phyloP scores from a whole-genome alignment of 1,139 yeast genomes.

The Suhomyces ambrosiae region DNA sequence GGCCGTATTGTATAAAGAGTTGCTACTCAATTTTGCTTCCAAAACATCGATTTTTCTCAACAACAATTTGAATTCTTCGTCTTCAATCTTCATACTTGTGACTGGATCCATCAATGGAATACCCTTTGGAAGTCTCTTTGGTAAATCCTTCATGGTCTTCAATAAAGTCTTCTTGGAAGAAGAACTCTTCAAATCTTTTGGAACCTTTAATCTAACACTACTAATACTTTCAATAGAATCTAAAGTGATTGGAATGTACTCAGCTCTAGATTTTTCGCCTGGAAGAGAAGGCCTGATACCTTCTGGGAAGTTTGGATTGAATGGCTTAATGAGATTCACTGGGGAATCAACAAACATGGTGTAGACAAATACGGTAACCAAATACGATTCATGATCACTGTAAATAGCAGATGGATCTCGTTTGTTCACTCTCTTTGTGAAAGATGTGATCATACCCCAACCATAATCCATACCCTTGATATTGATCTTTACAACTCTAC shows the following conservation, averaged over 20 bases:
- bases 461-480: constrained; percentile 72
- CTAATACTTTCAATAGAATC: constrained; percentile 75
- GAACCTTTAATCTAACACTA: constrained; percentile 77
- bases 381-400: constrained; percentile 83
- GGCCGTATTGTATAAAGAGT: constrained; percentile 70
- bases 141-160: constrained; percentile 78
- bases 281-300: constrained; percentile 83
- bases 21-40: constrained; percentile 68
- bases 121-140: constrained; percentile 85
- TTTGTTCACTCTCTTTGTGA: constrained; percentile 67
- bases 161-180: constrained; percentile 73
- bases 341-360: constrained; percentile 81
- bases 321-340: constrained; percentile 66
- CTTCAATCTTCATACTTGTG: constrained; percentile 87
- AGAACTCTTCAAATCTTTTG: constrained; percentile 72
- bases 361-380: constrained; percentile 82
- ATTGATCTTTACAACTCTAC: constrained; percentile 75
- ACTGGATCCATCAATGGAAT: constrained; percentile 88
- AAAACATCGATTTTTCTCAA: constrained; percentile 79
- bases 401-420: constrained; percentile 54
- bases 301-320: constrained; percentile 74
- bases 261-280: constrained; percentile 74
- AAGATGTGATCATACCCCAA: constrained; percentile 90
- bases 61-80: constrained; percentile 69
- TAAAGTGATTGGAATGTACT: constrained; percentile 81